These are phyloP conservation scores for Penicillium verrucosum DNA, from an alignment of 2,329 filamentous ascomycete genomes.

Conservation along the genomic window DNA sequence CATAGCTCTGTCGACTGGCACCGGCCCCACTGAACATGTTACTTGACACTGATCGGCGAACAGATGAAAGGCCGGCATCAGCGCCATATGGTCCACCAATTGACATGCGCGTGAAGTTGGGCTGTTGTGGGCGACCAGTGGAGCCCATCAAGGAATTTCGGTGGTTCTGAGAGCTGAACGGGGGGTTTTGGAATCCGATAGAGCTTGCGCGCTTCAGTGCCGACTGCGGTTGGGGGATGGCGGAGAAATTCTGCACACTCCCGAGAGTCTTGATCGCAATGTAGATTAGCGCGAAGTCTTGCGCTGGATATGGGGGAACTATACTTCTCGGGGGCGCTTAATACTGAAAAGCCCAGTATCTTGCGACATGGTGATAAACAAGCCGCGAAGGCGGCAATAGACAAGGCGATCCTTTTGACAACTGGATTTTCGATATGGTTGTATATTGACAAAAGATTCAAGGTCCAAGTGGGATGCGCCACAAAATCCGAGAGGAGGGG, in stretches of 20 bases:
- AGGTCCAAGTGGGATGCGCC: slow-evolving; percentile 5
- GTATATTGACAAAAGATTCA: slow-evolving; percentile 2
- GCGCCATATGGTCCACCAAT: slow-evolving; percentile 68
- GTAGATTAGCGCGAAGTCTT: slow-evolving; percentile 17
- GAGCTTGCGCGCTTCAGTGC: slow-evolving; percentile 92
- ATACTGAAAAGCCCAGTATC: slow-evolving; percentile 87
- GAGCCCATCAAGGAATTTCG: slow-evolving; percentile 88
- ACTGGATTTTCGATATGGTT: background rate
- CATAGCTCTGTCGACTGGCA: slow-evolving; percentile 68
- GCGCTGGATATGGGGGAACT: slow-evolving; percentile 27
- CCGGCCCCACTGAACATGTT: slow-evolving; percentile 57
- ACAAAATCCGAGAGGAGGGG: slow-evolving; percentile 19
- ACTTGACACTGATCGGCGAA: slow-evolving; percentile 75
- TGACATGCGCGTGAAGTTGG: slow-evolving; percentile 81
- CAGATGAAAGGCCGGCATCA: slow-evolving; percentile 76
- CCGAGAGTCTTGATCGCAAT: slow-evolving; percentile 64
- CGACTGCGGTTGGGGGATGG: slow-evolving; percentile 85
- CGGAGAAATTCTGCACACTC: slow-evolving; percentile 75
- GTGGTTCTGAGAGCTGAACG: slow-evolving; percentile 67
- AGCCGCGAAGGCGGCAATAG: slow-evolving; percentile 28
- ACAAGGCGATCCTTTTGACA: background rate
- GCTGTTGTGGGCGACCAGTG: slow-evolving; percentile 76
- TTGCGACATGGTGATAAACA: slow-evolving; percentile 67
- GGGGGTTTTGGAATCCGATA: slow-evolving; percentile 61
- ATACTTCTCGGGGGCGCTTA: slow-evolving; percentile 84